phyloP scores from a whole-genome alignment of 345 rosid genomes.

The Linum trigynum region DNA sequence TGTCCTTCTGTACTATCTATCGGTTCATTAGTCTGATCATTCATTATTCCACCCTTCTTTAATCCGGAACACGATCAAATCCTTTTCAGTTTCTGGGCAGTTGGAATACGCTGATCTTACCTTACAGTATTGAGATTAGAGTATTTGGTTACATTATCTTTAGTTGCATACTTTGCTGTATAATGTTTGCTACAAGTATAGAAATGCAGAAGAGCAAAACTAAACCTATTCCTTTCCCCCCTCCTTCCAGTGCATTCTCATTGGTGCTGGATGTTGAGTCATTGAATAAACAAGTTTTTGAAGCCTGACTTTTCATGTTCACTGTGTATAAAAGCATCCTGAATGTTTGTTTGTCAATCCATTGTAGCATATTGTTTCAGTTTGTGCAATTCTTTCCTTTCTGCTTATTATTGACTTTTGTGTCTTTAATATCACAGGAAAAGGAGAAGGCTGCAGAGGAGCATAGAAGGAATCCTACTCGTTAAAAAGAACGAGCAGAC shows the following conservation, averaged over 20 bases:
- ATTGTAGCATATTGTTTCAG: background rate
- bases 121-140: too few relatives aligned
- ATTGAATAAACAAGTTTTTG: background rate
- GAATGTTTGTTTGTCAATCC: background rate
- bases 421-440: constrained; percentile 43
- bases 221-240: too few relatives aligned
- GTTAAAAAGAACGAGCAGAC: too few relatives aligned
- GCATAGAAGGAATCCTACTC: constrained; percentile 29
- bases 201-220: background rate
- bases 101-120: background rate
- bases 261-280: background rate
- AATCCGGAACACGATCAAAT: background rate
- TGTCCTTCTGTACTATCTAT: background rate
- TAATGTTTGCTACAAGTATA: background rate
- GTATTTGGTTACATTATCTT: too few relatives aligned
- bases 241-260: background rate
- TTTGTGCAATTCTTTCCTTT: background rate
- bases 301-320: background rate
- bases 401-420: background rate
- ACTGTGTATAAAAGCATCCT: background rate
- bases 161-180: background rate
- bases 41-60: background rate
- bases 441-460: constrained; percentile 81
- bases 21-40: background rate
- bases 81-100: background rate